Evolutionary conservation across 768 basidiomycete genomes (phyloP).

Genomic region (Tulasnella sp.): DNA sequence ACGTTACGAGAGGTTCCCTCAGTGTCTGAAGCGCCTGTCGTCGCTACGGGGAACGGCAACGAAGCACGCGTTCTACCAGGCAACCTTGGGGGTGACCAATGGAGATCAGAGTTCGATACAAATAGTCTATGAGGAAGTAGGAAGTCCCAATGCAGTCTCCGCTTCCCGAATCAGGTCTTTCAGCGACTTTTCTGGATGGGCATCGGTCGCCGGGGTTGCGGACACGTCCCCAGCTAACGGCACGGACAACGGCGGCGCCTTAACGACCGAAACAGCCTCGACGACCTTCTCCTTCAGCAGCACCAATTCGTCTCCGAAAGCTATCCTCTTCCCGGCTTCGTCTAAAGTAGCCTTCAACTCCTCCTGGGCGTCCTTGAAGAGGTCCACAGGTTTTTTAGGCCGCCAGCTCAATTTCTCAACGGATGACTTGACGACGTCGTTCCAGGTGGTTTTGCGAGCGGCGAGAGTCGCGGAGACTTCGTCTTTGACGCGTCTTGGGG

Average conservation of each 20-base stretch:
- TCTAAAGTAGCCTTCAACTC: conserved; percentile 17
- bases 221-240: neutral
- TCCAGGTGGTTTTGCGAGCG: neutral
- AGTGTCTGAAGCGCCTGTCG: too few relatives aligned
- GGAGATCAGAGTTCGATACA: neutral
- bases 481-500: conserved; percentile 86
- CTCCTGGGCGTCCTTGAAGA: conserved; percentile 12
- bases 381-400: neutral
- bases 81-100: neutral
- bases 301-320: neutral
- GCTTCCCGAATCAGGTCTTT: conserved; percentile 19
- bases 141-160: conserved; percentile 14
- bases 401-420: neutral
- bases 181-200: conserved; percentile 9
- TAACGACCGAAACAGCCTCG: neutral
- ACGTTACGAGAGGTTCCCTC: too few relatives aligned
- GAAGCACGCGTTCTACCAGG: neutral
- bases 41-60: neutral
- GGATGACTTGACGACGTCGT: neutral
- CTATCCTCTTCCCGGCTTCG: conserved; percentile 1
- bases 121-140: neutral
- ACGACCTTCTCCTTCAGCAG: neutral
- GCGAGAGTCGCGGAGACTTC: conserved; percentile 61
- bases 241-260: neutral
- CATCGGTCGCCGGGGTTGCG: neutral